Percentiles rank a stretch among this genome's conserved stretches.
Evolutionary conservation across 75 land plant species (phyloP).

Genomic region (Chamaecyparis obtusa): DNA sequence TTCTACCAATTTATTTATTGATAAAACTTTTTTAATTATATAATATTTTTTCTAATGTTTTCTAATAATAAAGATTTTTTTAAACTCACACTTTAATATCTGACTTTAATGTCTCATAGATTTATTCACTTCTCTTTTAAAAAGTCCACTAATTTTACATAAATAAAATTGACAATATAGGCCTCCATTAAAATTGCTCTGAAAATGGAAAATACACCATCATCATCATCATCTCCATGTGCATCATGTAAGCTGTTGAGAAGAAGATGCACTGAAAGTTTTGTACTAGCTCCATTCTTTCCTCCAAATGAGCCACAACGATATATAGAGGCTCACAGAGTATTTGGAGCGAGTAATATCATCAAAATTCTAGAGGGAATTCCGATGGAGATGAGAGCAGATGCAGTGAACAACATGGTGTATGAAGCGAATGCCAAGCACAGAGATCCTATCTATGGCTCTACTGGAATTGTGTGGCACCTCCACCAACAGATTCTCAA

Average conservation of each 20-base stretch:
- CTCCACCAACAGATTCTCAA: conserved; percentile 42
- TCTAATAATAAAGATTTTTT: no score
- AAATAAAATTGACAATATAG: not conserved
- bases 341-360: conserved; percentile 61
- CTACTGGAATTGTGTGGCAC: conserved; percentile 45
- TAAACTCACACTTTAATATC: no score
- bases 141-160: no score
- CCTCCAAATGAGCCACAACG: conserved; percentile 26
- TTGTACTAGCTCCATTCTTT: conserved; percentile 31
- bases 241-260: conserved; percentile 33
- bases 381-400: conserved; percentile 39
- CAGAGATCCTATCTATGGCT: conserved; percentile 59
- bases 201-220: no score
- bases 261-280: conserved; percentile 15
- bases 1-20: no score
- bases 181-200: no score
- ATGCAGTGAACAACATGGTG: conserved; percentile 52
- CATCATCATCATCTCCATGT: conserved; percentile 18
- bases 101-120: no score
- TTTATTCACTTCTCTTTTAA: no score
- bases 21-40: no score
- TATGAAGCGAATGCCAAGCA: conserved; percentile 62
- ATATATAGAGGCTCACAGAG: conserved; percentile 50
- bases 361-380: conserved; percentile 53
- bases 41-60: no score